Conservation (phyloP, 768 basidiomycete genomes). For the Tylopilus felleus region DNA sequence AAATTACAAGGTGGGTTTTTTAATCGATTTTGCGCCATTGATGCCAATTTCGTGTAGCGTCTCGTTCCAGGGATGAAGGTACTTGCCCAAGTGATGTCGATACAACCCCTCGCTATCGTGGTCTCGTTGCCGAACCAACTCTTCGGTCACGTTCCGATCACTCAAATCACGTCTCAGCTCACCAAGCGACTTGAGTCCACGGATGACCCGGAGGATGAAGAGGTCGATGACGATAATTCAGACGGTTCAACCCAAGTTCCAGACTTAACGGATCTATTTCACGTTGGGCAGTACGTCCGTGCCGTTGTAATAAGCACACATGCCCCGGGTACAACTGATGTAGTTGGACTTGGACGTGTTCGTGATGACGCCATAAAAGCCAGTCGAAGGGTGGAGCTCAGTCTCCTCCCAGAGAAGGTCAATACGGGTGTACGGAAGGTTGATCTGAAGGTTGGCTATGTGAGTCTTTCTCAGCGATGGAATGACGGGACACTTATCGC, state of each 20-base stretch:
- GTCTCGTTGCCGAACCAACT: conserved; percentile 96
- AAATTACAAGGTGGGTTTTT: conserved; percentile 78
- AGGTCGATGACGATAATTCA: conserved; percentile 45
- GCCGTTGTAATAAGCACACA: conserved; percentile 70
- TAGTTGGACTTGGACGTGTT: conserved; percentile 53
- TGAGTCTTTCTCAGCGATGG: conserved; percentile 39
- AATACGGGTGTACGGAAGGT: conserved; percentile 75
- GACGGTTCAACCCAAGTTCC: conserved; percentile 43
- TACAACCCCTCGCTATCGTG: conserved; percentile 86
- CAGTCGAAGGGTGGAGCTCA: conserved; percentile 80
- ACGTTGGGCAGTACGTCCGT: conserved; percentile 82
- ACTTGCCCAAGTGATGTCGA: conserved; percentile 79
- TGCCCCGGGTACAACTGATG: conserved; percentile 60
- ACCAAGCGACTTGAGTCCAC: conserved; percentile 67
- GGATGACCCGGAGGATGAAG: conserved; percentile 46
- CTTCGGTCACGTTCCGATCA: conserved; percentile 90
- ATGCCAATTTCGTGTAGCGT: conserved; percentile 46
- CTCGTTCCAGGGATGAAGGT: conserved; percentile 81
- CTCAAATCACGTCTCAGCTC: conserved; percentile 79
- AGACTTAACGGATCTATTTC: conserved; percentile 72
- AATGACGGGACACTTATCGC: conserved; percentile 1
- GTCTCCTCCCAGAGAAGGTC: conserved; percentile 77
- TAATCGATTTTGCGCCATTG: background rate
- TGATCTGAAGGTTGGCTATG: conserved; percentile 75
- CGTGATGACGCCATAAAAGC: conserved; percentile 65